Evolutionary conservation across 2,329 filamentous ascomycete species (phyloP), one percentile per base, ranked within the genome.

Genomic region (Cyclaneusma minus): DNA sequence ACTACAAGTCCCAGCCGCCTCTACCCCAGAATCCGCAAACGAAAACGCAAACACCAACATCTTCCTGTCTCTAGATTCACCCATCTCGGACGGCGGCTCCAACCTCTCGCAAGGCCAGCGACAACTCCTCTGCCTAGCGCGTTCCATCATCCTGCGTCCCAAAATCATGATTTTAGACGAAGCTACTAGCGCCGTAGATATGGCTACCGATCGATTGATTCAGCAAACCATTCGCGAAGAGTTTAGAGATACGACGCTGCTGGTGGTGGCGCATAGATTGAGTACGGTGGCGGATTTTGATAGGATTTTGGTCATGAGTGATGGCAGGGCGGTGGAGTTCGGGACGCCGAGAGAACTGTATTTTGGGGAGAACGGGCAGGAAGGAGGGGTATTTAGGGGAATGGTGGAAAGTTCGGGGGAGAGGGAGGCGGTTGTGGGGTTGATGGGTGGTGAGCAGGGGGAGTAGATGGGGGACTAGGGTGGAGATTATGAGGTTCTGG

Each of bases 141-240:
- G 69, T 27, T 75, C 70, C 24, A 79, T 82, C 35, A 68, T 81
- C 16, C 62, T 68, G 1, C 64, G 71, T 0, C 76, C 77, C 8
- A 74, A 75, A 42, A 68, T 84, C 35, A 75, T 84, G 62, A 65
- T 84, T 2, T 62, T 84, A 3, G 79, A 84, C 45, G 78, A 84
- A 51, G 78, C 78, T 1, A 84, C 78, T 0, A 74, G 68, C 4
- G 75, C 77, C 1, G 75, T 84, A 3, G 78, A 83, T 48, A 78
- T 79, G 65, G 56, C 63, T 23, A 83, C 77, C 0, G 78, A 84
- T 43, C 54, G 61, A 2, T 59, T 79, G 17, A 83, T 83, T 38
- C 77, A 83, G 52, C 64, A 68, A n/a, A 70, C 64, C 28, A 81
- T 84, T 39, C 64, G 75, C 16, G 68, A 74, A 39, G 72, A 80